These are phyloP conservation scores for Trametes versicolor DNA, from an alignment of 1,284 basidiomycete genomes.

Conservation along the genomic window DNA sequence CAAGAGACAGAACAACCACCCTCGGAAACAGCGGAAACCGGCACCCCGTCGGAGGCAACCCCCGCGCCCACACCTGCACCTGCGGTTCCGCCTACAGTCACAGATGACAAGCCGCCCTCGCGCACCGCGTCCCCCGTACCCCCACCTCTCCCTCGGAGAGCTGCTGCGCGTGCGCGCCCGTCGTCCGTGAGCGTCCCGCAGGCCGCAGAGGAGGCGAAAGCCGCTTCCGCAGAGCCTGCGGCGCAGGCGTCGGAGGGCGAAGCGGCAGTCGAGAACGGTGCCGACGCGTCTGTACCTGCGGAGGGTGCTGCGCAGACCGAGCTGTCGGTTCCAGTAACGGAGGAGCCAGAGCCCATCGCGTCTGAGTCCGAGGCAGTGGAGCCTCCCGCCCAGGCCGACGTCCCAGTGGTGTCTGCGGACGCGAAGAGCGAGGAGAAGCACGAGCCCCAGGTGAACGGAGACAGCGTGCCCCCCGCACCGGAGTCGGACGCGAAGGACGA, in stretches of 20 bases:
- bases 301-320: conserved; percentile 11
- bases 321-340: conserved; percentile 11
- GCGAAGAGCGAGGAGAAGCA: neutral
- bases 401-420: neutral
- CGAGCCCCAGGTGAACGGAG: conserved; percentile 12
- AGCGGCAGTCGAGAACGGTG: neutral
- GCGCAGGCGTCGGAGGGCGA: conserved; percentile 3
- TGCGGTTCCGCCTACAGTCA: conserved; percentile 7
- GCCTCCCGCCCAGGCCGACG: neutral
- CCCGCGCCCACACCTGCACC: conserved; percentile 17
- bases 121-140: conserved; percentile 47
- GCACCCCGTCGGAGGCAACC: neutral
- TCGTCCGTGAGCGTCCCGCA: conserved; percentile 26
- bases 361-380: neutral
- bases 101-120: conserved; percentile 31
- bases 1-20: conserved; percentile 11
- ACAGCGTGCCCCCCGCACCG: neutral
- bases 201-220: conserved; percentile 10
- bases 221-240: neutral
- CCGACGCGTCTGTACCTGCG: neutral
- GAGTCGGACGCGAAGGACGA: conserved; percentile 2
- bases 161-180: conserved; percentile 53
- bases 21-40: conserved; percentile 6
- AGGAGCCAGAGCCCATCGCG: conserved; percentile 19
- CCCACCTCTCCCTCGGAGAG: conserved; percentile 66